phyloP scores from a whole-genome alignment of 2,329 filamentous ascomycete genomes.

The Grosmannia huntii region DNA sequence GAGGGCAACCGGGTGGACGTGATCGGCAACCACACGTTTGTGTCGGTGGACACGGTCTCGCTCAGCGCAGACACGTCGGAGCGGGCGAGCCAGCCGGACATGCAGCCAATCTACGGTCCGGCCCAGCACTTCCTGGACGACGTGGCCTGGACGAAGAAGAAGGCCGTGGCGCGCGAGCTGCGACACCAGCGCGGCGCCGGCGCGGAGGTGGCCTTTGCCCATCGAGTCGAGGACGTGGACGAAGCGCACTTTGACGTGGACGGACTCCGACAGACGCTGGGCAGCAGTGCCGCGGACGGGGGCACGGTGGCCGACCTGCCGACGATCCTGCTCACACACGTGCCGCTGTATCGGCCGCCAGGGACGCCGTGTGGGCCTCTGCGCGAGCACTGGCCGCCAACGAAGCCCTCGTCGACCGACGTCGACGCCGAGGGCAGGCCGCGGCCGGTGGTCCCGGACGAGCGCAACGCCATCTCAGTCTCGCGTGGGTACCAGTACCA shows the following conservation, averaged over 20 bases:
- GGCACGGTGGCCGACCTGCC: conserved; percentile 53
- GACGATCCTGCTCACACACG: conserved; percentile 79
- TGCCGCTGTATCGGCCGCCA: conserved; percentile 71
- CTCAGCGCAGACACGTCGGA: conserved; percentile 57
- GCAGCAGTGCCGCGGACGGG: conserved; percentile 25
- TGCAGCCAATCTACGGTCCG: conserved; percentile 58
- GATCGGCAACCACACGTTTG: conserved; percentile 88
- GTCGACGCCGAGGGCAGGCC: conserved; percentile 22
- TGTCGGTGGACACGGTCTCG: conserved; percentile 81
- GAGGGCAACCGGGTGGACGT: conserved; percentile 84
- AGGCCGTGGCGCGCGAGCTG: conserved; percentile 57
- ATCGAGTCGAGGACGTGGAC: conserved; percentile 46
- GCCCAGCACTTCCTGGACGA: conserved; percentile 62
- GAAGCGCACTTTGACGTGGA: conserved; percentile 26
- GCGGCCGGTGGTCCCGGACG: conserved; percentile 42
- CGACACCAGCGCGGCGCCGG: conserved; percentile 48
- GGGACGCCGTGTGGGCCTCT: conserved; percentile 80
- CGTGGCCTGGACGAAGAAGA: conserved; percentile 51
- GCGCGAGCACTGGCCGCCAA: conserved; percentile 71
- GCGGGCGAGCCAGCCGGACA: conserved; percentile 36
- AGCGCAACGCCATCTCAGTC: conserved; percentile 68
- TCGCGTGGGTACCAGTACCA: conserved; percentile 86
- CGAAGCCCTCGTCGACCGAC: conserved; percentile 42
- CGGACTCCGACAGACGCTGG: background rate
- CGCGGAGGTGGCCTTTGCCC: conserved; percentile 40